Conservation (phyloP, 1,284 basidiomycete genomes). For the Moesziomyces globuligerus region DNA sequence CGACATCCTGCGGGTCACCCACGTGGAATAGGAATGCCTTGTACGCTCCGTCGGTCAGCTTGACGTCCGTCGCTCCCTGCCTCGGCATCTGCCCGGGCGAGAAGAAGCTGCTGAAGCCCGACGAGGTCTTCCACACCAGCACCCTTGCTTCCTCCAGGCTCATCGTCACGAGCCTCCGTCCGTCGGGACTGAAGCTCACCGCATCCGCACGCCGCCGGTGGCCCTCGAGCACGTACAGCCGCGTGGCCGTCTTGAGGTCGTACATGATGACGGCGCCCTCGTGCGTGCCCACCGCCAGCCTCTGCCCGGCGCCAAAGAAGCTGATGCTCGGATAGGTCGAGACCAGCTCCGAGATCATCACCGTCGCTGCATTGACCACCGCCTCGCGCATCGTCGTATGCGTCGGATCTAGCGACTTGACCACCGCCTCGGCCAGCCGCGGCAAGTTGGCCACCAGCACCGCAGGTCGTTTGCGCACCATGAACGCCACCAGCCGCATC, state of each 20-base stretch:
- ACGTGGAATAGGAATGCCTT: conserved; percentile 61
- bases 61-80: conserved; percentile 77
- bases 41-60: conserved; percentile 56
- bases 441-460: conserved; percentile 87
- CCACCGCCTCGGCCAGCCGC: conserved; percentile 89
- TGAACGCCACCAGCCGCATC: conserved; percentile 90
- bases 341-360: conserved; percentile 84
- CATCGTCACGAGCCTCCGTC: conserved; percentile 84
- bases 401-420: conserved; percentile 94
- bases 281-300: conserved; percentile 89
- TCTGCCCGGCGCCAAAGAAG: conserved; percentile 85
- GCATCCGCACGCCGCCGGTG: conserved; percentile 70
- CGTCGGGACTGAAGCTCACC: conserved; percentile 83
- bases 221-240: conserved; percentile 92
- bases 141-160: conserved; percentile 79
- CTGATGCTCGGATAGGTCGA: conserved; percentile 84
- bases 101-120: conserved; percentile 79
- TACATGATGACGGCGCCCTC: conserved; percentile 89
- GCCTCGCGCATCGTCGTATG: conserved; percentile 83
- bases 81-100: conserved; percentile 88
- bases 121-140: conserved; percentile 68
- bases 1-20: conserved; percentile 22
- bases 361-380: conserved; percentile 88
- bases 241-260: conserved; percentile 93
- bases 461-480: conserved; percentile 78